Conservation (phyloP, 257 asterid genomes). For the Solanum paucissectum region DNA sequence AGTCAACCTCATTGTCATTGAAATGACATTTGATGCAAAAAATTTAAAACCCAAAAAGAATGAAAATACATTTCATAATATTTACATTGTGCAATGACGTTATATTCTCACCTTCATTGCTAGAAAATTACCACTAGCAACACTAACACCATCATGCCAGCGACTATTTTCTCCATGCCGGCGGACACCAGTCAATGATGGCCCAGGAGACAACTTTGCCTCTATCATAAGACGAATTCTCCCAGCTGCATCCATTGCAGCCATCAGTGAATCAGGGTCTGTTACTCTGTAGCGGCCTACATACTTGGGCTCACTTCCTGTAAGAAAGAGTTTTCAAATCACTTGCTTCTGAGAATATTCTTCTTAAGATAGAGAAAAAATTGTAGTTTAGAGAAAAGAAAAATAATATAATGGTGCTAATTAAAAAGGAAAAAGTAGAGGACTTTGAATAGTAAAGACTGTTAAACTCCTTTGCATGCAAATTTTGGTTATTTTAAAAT, state of each 20-base stretch:
- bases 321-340: neutral
- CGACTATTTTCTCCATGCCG: conserved; percentile 62
- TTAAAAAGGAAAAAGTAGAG: neutral
- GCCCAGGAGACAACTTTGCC: conserved; percentile 85
- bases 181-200: conserved; percentile 69
- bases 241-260: conserved; percentile 76
- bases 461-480: neutral
- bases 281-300: conserved; percentile 91
- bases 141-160: conserved; percentile 56
- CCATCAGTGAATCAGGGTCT: conserved; percentile 74
- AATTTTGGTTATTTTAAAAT: neutral
- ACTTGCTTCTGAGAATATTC: neutral
- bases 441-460: neutral
- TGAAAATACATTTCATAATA: conserved; percentile 13
- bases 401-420: neutral
- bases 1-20: neutral
- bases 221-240: conserved; percentile 49
- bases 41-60: neutral
- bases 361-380: neutral
- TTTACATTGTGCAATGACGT: neutral
- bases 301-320: conserved; percentile 82
- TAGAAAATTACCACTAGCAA: conserved; percentile 64
- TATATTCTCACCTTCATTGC: conserved; percentile 58
- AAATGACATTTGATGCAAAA: neutral
- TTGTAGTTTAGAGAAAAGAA: neutral